Percentiles rank a stretch among this genome's conserved stretches.
Evolutionary conservation across 495 filamentous ascomycete genomes (phyloP).

Genomic region (Amphirosellinia nigrospora): DNA sequence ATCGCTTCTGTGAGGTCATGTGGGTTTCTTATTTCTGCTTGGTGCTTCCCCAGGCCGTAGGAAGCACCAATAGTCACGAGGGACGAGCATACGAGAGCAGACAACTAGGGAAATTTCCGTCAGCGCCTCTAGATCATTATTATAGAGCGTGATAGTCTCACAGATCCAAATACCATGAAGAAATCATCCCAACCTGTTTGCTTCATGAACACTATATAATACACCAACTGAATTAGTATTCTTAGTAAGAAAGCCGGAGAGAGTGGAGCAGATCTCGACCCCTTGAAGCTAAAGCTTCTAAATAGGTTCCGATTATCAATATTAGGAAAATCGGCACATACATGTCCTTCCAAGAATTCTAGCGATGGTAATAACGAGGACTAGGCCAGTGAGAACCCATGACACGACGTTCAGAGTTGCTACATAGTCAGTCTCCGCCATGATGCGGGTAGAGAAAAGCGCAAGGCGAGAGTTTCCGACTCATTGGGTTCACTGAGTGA

Average conservation of each 20-base stretch:
- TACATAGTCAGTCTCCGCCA: slow-evolving; percentile 17
- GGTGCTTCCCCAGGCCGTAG: slow-evolving; percentile 22
- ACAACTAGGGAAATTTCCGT: slow-evolving; percentile 9
- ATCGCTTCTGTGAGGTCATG: slow-evolving; percentile 12
- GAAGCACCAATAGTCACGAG: slow-evolving; percentile 22
- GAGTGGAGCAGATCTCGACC: not conserved
- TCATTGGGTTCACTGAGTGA: not conserved
- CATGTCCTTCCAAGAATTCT: slow-evolving; percentile 27
- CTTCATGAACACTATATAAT: slow-evolving; percentile 14
- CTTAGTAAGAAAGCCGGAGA: not conserved
- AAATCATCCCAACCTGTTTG: slow-evolving; percentile 33
- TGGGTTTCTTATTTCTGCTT: slow-evolving; percentile 8
- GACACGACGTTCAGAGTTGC: slow-evolving; percentile 22
- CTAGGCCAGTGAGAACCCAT: slow-evolving; percentile 23
- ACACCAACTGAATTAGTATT: slow-evolving; percentile 8
- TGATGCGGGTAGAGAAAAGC: not conserved
- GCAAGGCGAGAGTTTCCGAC: not conserved
- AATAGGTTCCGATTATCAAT: not conserved
- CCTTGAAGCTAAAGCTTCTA: not conserved
- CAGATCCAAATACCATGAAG: slow-evolving; percentile 28
- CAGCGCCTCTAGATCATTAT: not conserved
- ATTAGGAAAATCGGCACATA: slow-evolving; percentile 17
- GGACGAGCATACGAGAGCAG: slow-evolving; percentile 23
- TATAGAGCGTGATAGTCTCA: not conserved
- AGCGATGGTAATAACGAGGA: slow-evolving; percentile 16